Evolutionary conservation across 352 stramenopile genomes (phyloP).

Genomic region (Phytophthora crassamura): DNA sequence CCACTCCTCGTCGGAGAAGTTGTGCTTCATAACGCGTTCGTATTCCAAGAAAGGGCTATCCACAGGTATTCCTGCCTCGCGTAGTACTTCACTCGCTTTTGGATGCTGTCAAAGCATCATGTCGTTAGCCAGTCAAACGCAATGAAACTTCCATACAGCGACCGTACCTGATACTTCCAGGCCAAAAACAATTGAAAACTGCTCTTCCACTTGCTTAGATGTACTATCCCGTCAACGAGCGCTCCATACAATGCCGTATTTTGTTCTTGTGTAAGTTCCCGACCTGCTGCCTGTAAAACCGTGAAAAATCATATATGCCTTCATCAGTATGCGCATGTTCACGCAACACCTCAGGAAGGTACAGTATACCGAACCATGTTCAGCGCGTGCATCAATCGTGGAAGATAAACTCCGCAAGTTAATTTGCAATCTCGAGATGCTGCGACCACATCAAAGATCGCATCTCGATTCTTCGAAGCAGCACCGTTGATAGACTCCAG

Average conservation of each 20-base stretch:
- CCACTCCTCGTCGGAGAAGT: constrained; percentile 71
- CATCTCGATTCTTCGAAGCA: constrained; percentile 30
- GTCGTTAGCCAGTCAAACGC: background rate
- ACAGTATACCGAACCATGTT: constrained; percentile 44
- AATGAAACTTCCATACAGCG: background rate
- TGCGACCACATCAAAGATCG: constrained; percentile 38
- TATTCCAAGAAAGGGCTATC: constrained; percentile 64
- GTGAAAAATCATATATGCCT: background rate
- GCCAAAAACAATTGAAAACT: constrained; percentile 57
- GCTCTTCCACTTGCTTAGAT: constrained; percentile 68
- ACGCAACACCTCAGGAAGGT: background rate
- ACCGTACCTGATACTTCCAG: constrained; percentile 62
- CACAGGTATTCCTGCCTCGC: constrained; percentile 29
- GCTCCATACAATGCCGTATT: constrained; percentile 31
- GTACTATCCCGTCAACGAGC: constrained; percentile 25
- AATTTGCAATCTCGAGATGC: constrained; percentile 33
- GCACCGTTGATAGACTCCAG: constrained; percentile 16
- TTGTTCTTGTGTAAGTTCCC: constrained; percentile 27
- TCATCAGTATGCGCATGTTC: background rate
- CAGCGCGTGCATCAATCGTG: constrained; percentile 42
- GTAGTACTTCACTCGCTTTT: constrained; percentile 38
- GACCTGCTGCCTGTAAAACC: constrained; percentile 6
- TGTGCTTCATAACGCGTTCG: constrained; percentile 73
- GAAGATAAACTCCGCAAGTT: constrained; percentile 45
- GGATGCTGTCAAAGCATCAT: constrained; percentile 34